A percentile compares a stretch with the other conserved stretches of the same genome.
Conservation (phyloP, 352 stramenopile species). For the Albugo laibachii region DNA sequence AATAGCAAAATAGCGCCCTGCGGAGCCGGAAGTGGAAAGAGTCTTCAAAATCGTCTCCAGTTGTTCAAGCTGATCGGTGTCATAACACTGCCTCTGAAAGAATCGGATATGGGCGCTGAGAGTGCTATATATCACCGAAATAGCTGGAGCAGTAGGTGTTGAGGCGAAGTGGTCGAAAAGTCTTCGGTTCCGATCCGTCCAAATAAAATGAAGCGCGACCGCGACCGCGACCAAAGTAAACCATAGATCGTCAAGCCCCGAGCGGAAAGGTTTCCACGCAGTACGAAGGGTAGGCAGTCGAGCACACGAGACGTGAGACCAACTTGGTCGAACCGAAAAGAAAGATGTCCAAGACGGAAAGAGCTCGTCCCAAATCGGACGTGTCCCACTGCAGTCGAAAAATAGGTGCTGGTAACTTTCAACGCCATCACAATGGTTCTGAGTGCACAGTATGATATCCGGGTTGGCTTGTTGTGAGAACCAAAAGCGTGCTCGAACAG, state of each 20-base stretch:
- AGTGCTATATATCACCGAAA: too few species aligned
- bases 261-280: slow-evolving; percentile 1
- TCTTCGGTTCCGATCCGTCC: slow-evolving; percentile 4
- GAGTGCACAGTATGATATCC: background rate
- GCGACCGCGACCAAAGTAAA: slow-evolving; percentile 2
- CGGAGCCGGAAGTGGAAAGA: too few species aligned
- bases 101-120: too few species aligned
- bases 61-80: too few species aligned
- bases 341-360: background rate
- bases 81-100: too few species aligned
- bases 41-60: too few species aligned
- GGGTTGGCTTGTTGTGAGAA: slow-evolving; percentile 2
- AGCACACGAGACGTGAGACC: background rate
- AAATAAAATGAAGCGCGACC: slow-evolving; percentile 4
- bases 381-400: slow-evolving; percentile 3
- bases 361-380: background rate
- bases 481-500: slow-evolving; percentile 5
- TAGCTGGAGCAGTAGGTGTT: too few species aligned
- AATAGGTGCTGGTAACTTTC: slow-evolving; percentile 6
- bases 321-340: background rate
- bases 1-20: too few species aligned
- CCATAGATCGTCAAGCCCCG: slow-evolving; percentile 2
- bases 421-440: slow-evolving; percentile 1
- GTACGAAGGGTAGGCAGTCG: background rate
- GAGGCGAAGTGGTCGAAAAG: background rate